Base-by-base conservation (phyloP, 768 basidiomycete species). In the Collybia nuda region DNA sequence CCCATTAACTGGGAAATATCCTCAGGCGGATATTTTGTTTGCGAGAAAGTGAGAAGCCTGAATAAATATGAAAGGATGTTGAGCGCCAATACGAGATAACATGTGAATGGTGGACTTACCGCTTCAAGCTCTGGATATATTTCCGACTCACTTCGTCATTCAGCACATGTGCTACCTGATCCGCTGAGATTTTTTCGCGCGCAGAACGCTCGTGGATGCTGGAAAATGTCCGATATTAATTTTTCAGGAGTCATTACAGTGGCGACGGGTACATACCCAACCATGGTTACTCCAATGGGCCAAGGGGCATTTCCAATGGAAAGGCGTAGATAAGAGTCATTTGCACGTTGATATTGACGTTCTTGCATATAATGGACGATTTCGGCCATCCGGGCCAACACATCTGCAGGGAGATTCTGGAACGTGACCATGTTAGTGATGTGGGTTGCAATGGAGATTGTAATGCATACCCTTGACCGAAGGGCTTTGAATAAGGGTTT, bases 211-310 rank as follows among this genome's bases (percentile, higher is more conserved):
- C 97, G 72, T 99, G 97, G 49, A 98, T 97, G 73, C 94, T 90
- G 52, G 26, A 32, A 32, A 32, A 32, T 5, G 32, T 2, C 28
- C 32, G 32, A 2, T 32, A 32, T 32, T 14, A 32, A 32, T 32
- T 32, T 32, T 11, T 32, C 32, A 32, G 6, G 32, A 11, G 6
- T 32, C 32, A 14, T 32, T 32, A 11, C 9, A 11, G 32, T 32
- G 32, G 12, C 32, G 32, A 32, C 12, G 32, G 47, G 36, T 9
- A 76, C 86, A 35, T 69, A 93, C 93, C 93, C 95, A 73, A 98
- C 97, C 90, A 96, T 96, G 53, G 97, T 99, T 7, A 99, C 97
- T 38, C 97, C 97, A 62, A 99, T 99, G 1, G 97, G 97, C 97
- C 97, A 99, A 2, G 97, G 95, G 0, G 97, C 96, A 61, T 97